Base-by-base conservation (phyloP, 2,329 filamentous ascomycete genomes). In the Herpomyces periplanetae region DNA sequence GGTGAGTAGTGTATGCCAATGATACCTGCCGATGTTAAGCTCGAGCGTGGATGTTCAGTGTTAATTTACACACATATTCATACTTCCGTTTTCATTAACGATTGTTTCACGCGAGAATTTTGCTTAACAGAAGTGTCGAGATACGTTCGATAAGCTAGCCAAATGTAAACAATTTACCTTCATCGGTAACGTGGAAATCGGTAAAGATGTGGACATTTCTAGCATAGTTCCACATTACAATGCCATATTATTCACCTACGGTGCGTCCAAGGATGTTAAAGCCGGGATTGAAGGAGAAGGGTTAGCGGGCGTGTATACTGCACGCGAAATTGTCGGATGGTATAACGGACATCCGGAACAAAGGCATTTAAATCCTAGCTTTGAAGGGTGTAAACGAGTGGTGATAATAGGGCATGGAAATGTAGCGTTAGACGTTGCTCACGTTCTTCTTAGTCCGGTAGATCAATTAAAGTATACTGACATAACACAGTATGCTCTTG, bases 281-380 rank as follows among this genome's bases (percentile, higher is more conserved):
- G 46, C 96, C 1, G 59, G 54, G 0, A 57, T 96, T 13, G 57
- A 63, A 0, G 73, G 75, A 5, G 80, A 96, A 31, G 36, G 40
- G 4, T 41, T 80, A 4, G 44, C 47, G 11, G 68, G 66, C 2
- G 56, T 91, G 8, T 62, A 71, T 34, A 87, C 73, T 4, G 80
- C 80, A 2, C 55, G 80, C 11, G 62, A 71, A 15, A 88, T 91
- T 34, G 80, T 96, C 1, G 80, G 73, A 8, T 96, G 80, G 80
- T 96, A 96, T 38, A 96, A 96, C 36, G 80, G 80, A 2, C 47
- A 87, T 2, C 80, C 80, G 0, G 65, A 84, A 28, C 65, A 65
- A 32, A 51, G 61, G 9, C 38, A 50, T 28, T 41, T 87, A 4
- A 43, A 50, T n/a, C 65, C 71, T 0, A 52, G 69, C 31, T 47